A percentile compares a stretch with the other conserved stretches of the same genome.
Evolutionary conservation across 164 flowering plant species (phyloP).

Genomic region (Stephania cephalantha): DNA sequence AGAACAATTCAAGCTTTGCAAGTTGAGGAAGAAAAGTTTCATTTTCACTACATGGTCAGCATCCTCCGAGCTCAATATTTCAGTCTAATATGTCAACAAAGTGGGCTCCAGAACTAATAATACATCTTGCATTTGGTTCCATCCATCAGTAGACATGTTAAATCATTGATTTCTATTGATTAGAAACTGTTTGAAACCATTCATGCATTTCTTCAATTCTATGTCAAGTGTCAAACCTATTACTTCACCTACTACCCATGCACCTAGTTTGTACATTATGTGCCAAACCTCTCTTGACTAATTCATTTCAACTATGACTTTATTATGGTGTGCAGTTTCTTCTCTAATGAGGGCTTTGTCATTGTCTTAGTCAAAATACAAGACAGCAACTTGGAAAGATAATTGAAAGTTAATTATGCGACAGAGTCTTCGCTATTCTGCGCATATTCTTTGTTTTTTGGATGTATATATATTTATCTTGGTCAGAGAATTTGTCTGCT

Average conservation of each 20-base stretch:
- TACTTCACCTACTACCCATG: not conserved
- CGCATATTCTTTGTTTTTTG: no score
- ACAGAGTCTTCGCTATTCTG: not conserved
- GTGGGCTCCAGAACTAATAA: not conserved
- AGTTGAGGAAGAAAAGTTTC: not conserved
- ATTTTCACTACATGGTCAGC: not conserved
- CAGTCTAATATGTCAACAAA: not conserved
- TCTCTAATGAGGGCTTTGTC: not conserved
- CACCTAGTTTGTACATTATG: no score
- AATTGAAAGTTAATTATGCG: not conserved
- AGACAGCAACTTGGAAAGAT: not conserved
- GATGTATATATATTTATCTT: no score
- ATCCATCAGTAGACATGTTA: not conserved
- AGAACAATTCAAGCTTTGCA: not conserved
- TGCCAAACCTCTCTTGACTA: not conserved
- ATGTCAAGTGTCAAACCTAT: not conserved
- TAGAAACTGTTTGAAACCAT: not conserved
- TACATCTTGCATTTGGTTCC: not conserved
- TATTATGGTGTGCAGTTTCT: not conserved
- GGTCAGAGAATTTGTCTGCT: no score
- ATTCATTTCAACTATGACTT: not conserved
- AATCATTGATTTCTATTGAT: not conserved
- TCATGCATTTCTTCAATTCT: not conserved
- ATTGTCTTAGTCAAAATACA: not conserved
- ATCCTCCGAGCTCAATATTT: not conserved